Evolutionary conservation across 2,329 filamentous ascomycete species (phyloP), one percentile per base, ranked within the genome.

Genomic region (Capronia coronata): DNA sequence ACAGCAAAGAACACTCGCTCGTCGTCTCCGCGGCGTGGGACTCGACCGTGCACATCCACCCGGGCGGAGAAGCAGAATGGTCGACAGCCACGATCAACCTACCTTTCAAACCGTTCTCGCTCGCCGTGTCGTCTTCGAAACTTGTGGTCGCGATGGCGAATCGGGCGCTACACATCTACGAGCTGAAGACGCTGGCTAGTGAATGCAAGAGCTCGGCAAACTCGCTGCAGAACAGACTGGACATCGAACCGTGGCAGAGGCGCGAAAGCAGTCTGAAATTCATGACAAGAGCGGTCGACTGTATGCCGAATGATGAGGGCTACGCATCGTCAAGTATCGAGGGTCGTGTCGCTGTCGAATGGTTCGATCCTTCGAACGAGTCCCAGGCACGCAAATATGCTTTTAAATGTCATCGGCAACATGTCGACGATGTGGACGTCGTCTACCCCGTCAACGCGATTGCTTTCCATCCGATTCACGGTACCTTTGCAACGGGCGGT

Each of bases 321-420:
- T 98, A 97, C 66, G 90, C 91, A 8, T 91, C 86, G 1, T 87
- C 82, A 51, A 90, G 84, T 62, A 98, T 98, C 62, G 93, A 98
- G 66, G 93, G 93, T 3, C 83, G 93, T 61, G 89, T 98, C 1
- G 91, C 90, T 0, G 93, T 98, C 1, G 93, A 98, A 68, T 97
- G 90, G 87, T 97, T 98, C 66, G 93, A 97, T 64, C 87, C 93
- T 13, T 87, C 82, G 3, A 75, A 82, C 35, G 86, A 91, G 67
- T 90, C 86, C 2, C 90, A 97, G 71, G 84, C 86, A 32, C 80
- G 90, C 59, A 97, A 96, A 68, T 98, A 97, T 67, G 93, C 93
- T 11, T 98, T 98, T 79, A 98, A 98, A 69, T 98, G 93, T 69
- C 93, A 98, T 69, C 80, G 93, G 3, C 87, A 94, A 67, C 77